phyloP scores from a whole-genome alignment of 805 yeast species.

The Hanseniaspora occidentalis region DNA sequence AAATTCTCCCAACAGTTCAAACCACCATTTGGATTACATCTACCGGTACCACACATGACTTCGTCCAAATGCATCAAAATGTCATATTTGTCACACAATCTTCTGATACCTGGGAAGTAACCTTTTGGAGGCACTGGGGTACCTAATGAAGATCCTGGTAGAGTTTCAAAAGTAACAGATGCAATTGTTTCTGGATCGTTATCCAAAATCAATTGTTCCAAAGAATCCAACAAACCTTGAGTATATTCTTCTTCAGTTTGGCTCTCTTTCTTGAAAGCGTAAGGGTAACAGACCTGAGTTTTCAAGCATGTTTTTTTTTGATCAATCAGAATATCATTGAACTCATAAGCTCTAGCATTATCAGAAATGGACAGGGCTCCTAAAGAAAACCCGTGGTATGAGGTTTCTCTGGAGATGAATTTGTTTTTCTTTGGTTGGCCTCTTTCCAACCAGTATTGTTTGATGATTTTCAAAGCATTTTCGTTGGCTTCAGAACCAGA shows the following conservation, averaged over 20 bases:
- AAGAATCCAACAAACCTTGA: conserved; percentile 26
- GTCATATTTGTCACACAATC: conserved; percentile 39
- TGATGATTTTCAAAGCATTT: conserved; percentile 47
- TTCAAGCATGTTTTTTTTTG: conserved; percentile 16
- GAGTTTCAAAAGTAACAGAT: conserved; percentile 33
- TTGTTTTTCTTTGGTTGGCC: conserved; percentile 30
- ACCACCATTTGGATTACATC: conserved; percentile 31
- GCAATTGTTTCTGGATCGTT: conserved; percentile 33
- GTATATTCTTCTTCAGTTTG: conserved; percentile 31
- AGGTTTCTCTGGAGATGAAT: conserved; percentile 30
- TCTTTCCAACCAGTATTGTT: conserved; percentile 33
- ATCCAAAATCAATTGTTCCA: conserved; percentile 31
- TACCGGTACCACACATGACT: conserved; percentile 47
- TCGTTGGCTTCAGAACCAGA: conserved; percentile 61
- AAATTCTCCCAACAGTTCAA: conserved; percentile 36
- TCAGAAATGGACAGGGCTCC: conserved; percentile 33
- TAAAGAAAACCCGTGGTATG: conserved; percentile 40
- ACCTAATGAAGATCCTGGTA: conserved; percentile 36
- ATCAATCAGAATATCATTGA: conserved; percentile 20
- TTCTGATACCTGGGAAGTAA: conserved; percentile 33
- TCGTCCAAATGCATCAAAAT: conserved; percentile 39
- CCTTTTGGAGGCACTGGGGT: conserved; percentile 33
- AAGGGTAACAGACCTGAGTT: conserved; percentile 26
- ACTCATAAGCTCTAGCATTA: conserved; percentile 25
- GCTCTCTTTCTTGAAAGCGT: conserved; percentile 20